These are phyloP conservation scores for Tulasnella sp. DNA, from an alignment of 768 basidiomycete genomes.

Conservation along the genomic window DNA sequence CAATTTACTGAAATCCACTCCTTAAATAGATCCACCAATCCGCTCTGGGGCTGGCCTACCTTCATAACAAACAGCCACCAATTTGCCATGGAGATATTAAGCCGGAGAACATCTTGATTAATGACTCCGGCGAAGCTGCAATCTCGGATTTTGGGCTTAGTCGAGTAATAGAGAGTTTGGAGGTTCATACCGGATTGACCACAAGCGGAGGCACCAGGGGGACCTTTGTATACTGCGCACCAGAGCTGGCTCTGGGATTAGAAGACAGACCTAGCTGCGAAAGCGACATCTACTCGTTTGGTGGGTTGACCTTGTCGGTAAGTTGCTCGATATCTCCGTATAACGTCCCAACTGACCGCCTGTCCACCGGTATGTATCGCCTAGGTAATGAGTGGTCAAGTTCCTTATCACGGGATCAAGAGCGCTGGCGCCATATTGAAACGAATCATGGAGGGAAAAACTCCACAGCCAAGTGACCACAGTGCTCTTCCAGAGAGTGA, in stretches of 20 bases:
- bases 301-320: not conserved
- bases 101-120: conserved; percentile 29
- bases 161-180: not conserved
- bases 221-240: not conserved
- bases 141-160: conserved; percentile 28
- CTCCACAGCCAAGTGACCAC: not conserved
- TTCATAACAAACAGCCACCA: conserved; percentile 34
- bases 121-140: conserved; percentile 8
- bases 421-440: not conserved
- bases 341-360: too few species aligned
- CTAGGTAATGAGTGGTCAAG: conserved; percentile 10
- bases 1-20: too few species aligned
- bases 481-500: not conserved
- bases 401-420: not conserved
- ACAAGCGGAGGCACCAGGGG: not conserved
- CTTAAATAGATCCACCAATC: conserved; percentile 28
- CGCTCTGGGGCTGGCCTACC: conserved; percentile 35
- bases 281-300: conserved; percentile 26
- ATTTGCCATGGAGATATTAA: conserved; percentile 38
- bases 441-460: not conserved
- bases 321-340: not conserved
- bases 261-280: not conserved
- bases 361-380: too few species aligned
- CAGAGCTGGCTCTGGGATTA: not conserved
- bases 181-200: not conserved